Base-by-base conservation (phyloP, 2,329 filamentous ascomycete genomes). In the Arthrobotrys entomopaga region DNA sequence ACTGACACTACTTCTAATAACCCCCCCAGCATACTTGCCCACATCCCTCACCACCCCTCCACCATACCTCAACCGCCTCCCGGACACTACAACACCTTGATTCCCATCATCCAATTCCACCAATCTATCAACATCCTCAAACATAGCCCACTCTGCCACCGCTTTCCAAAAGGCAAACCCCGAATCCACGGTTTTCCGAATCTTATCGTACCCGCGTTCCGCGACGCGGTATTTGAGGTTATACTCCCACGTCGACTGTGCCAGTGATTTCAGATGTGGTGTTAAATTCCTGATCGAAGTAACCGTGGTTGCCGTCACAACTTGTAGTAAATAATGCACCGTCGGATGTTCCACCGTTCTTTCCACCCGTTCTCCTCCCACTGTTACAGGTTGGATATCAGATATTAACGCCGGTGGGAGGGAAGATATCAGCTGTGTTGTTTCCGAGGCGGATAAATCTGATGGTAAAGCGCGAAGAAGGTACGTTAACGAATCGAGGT, bases 401-500 rank as follows among this genome's bases (percentile, higher is more conserved):
- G 56, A 48, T 48, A 66, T 40, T 13, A 74, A 22, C 4, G 63
- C 22, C 7, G 57, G 52, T 10, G 70, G 70, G 0, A 74, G 26
- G 1, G 63, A 63, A 0, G 70, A 66, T 40, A 67, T 56, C 15
- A 74, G 38, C 24, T 74, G 70, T n/a, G 63, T 65, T 15, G 70
- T 52, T 42, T 74, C 70, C 6, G 63, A 54, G 1, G 63, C 20
- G 8, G 70, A 74, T 20, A 74, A 19, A 26, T 74, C 70, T 0
- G 70, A 56, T 1, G 70, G 70, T 7, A 74, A 43, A 1, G 63
- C 70, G n/a, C 70, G 70, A 1, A 74, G 70, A 1, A 74, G 52
- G 13, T 74, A 74, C 8, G 63, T 74, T n/a, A 74, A 48, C n/a
- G 70, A 74, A 22, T 74, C 70, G 50, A 74, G 56, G 40, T 74